These are phyloP conservation scores for Discostella stelligeroides DNA, from an alignment of 108 stramenopile genomes.

Conservation along the genomic window DNA sequence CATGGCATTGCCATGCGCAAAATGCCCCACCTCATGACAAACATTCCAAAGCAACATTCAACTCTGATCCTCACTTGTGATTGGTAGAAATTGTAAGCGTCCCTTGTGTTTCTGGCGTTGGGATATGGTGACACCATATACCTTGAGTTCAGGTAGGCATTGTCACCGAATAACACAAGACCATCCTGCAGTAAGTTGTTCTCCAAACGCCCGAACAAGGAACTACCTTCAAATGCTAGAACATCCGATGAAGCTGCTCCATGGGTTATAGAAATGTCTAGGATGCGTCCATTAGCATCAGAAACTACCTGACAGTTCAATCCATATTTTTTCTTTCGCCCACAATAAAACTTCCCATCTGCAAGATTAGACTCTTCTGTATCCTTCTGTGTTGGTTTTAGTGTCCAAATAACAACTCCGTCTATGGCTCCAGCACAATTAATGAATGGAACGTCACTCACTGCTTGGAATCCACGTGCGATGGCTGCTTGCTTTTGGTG, in stretches of 20 bases:
- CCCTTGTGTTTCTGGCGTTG: not conserved
- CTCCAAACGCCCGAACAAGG: slow-evolving; percentile 5
- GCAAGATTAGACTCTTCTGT: slow-evolving; percentile 8
- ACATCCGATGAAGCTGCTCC: slow-evolving; percentile 17
- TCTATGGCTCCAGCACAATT: slow-evolving; percentile 50
- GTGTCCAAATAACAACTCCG: slow-evolving; percentile 48
- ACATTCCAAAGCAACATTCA: slow-evolving; percentile 40
- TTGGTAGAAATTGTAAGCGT: slow-evolving; percentile 17
- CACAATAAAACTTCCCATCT: slow-evolving; percentile 35
- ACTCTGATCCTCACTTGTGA: slow-evolving; percentile 26
- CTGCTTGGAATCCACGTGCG: slow-evolving; percentile 35
- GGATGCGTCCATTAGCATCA: slow-evolving; percentile 17
- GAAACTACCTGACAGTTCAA: too few species aligned
- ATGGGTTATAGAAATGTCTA: slow-evolving; percentile 26
- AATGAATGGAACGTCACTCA: slow-evolving; percentile 19
- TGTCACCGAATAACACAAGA: too few species aligned
- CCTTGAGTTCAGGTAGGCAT: slow-evolving; percentile 35
- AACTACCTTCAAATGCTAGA: slow-evolving; percentile 24
- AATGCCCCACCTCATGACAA: slow-evolving; percentile 25
- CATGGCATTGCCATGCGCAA: slow-evolving; percentile 14
- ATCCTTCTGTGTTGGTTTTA: slow-evolving; percentile 26
- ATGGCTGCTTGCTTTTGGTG: slow-evolving; percentile 28
- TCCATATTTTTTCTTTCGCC: slow-evolving; percentile 45
- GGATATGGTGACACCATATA: slow-evolving; percentile 47
- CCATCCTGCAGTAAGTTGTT: slow-evolving; percentile 14